phyloP scores from a whole-genome alignment of 1,139 yeast genomes.

The Meyerozyma elateridarum region DNA sequence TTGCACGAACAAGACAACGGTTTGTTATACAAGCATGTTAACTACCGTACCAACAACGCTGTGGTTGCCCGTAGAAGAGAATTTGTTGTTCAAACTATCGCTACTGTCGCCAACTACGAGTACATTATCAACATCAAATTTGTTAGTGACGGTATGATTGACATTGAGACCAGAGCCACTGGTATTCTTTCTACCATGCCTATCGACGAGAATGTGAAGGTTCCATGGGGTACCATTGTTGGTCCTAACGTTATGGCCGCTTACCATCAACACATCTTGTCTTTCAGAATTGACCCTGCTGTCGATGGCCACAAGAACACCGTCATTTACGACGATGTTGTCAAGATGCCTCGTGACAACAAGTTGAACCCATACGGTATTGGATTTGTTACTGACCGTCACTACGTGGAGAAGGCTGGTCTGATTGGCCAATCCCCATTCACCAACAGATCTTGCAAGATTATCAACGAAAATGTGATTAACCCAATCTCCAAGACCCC shows the following conservation, averaged over 20 bases:
- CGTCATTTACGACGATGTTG: constrained; percentile 71
- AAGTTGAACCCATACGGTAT: constrained; percentile 64
- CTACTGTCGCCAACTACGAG: constrained; percentile 89
- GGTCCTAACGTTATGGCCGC: constrained; percentile 88
- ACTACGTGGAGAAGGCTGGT: constrained; percentile 67
- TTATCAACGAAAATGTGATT: constrained; percentile 71
- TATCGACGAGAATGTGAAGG: constrained; percentile 67
- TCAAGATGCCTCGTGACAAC: constrained; percentile 55
- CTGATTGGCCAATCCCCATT: constrained; percentile 71
- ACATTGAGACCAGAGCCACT: constrained; percentile 82
- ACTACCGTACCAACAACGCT: constrained; percentile 70
- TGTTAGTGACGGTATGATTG: constrained; percentile 79
- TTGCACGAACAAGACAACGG: constrained; percentile 89
- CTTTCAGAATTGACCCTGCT: constrained; percentile 84
- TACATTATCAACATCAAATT: constrained; percentile 74
- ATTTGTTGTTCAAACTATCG: constrained; percentile 78
- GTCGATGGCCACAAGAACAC: constrained; percentile 81
- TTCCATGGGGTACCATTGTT: constrained; percentile 81
- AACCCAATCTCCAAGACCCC: constrained; percentile 75
- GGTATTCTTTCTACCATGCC: constrained; percentile 85
- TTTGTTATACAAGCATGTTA: constrained; percentile 76
- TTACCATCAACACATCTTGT: constrained; percentile 81
- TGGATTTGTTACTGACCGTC: constrained; percentile 67
- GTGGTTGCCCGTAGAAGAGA: constrained; percentile 84
- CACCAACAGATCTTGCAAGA: constrained; percentile 73